These are phyloP conservation scores for Lactarius quietus DNA, from an alignment of 768 basidiomycete genomes.

Conservation along the genomic window DNA sequence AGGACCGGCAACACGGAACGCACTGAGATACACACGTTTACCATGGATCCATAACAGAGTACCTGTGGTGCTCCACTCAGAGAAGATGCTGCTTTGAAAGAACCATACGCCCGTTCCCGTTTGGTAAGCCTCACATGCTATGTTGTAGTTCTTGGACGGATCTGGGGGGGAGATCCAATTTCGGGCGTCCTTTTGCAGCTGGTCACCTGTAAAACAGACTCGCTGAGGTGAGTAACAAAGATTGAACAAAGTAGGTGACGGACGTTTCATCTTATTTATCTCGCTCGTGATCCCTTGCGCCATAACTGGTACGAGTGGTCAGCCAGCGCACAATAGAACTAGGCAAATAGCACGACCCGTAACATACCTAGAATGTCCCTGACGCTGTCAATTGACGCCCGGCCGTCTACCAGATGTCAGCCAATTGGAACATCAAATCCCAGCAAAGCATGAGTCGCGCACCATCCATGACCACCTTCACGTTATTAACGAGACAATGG, in stretches of 20 bases:
- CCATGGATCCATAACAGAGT: too few species aligned
- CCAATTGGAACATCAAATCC: background rate
- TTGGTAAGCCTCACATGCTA: background rate
- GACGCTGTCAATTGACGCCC: background rate
- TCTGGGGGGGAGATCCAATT: background rate
- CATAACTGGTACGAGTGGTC: background rate
- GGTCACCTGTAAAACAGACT: background rate
- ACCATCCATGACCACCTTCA: background rate
- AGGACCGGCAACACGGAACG: background rate
- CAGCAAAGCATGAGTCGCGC: background rate
- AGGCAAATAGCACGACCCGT: background rate
- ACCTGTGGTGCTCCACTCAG: too few species aligned
- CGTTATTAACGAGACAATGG: background rate
- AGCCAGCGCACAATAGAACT: background rate
- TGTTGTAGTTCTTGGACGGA: background rate
- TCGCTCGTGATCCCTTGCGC: background rate
- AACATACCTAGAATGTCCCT: background rate
- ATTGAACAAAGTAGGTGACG: background rate
- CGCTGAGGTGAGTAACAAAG: background rate
- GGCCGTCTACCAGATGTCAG: background rate
- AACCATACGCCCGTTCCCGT: background rate
- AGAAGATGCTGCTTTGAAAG: background rate
- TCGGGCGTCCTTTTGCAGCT: background rate
- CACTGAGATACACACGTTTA: too few species aligned
- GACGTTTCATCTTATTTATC: conserved; percentile 1